Percentiles rank a stretch among this genome's conserved stretches.
Evolutionary conservation across 2,329 filamentous ascomycete genomes (phyloP).

Genomic region (Penicillium sp.): DNA sequence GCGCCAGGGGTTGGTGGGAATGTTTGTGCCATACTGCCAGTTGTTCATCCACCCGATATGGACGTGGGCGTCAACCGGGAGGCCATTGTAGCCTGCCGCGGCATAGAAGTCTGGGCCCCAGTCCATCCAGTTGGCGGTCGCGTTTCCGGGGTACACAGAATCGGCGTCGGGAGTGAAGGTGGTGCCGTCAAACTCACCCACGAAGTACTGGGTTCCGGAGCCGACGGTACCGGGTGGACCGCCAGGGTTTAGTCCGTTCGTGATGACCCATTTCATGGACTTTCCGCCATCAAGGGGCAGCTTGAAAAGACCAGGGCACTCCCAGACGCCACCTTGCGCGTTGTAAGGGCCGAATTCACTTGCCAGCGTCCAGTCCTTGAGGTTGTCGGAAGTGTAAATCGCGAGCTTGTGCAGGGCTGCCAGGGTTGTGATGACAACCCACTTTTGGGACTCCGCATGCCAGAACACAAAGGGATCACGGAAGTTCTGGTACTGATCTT

Average conservation of each 20-base stretch:
- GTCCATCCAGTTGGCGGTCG: conserved; percentile 31
- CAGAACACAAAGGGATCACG: conserved; percentile 67
- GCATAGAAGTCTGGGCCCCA: conserved; percentile 36
- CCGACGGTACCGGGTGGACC: background rate
- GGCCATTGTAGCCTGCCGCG: conserved; percentile 24
- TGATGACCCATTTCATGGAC: background rate
- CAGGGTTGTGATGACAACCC: conserved; percentile 50
- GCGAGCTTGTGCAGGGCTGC: background rate
- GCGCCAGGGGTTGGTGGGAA: background rate
- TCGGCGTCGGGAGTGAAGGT: background rate
- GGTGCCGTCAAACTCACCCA: background rate
- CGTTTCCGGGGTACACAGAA: background rate
- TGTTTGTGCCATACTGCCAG: background rate
- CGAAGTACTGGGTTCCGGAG: background rate
- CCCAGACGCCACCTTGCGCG: background rate
- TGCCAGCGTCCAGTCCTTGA: background rate
- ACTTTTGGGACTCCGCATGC: conserved; percentile 52
- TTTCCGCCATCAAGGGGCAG: background rate
- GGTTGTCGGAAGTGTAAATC: background rate
- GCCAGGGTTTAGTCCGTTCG: background rate
- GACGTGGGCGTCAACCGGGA: conserved; percentile 5
- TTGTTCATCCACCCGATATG: background rate
- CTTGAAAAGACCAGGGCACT: background rate
- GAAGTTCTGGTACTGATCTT: conserved; percentile 56
- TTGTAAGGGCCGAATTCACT: background rate